These are phyloP conservation scores for Metschnikowia proteae DNA, from an alignment of 805 yeast species.

Conservation along the genomic window DNA sequence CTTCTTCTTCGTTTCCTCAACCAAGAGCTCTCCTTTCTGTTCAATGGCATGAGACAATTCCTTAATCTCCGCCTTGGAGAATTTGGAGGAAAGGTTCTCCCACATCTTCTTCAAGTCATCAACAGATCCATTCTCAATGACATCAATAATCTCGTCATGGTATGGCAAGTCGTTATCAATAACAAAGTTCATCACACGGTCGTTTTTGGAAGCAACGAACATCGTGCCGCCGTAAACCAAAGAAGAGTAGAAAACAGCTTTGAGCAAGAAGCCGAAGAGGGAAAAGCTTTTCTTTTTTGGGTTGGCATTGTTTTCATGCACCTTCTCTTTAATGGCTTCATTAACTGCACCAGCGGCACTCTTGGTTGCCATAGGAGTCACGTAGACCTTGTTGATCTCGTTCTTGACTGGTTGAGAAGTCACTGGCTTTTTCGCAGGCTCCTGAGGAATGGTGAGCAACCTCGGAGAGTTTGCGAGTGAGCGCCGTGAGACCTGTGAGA, in stretches of 20 bases:
- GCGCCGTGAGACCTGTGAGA: conserved; percentile 7
- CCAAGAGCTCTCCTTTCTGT: conserved; percentile 30
- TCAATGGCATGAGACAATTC: conserved; percentile 33
- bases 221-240: conserved; percentile 38
- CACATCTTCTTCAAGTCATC: conserved; percentile 28
- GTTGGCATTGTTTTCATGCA: conserved; percentile 15
- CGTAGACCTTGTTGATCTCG: conserved; percentile 6
- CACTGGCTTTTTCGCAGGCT: conserved; percentile 14
- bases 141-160: conserved; percentile 37
- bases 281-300: conserved; percentile 29
- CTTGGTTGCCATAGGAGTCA: conserved; percentile 3
- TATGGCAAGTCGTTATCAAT: conserved; percentile 42
- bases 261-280: conserved; percentile 29
- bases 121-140: conserved; percentile 33
- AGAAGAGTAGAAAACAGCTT: conserved; percentile 25
- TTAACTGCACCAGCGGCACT: conserved; percentile 7
- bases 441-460: conserved; percentile 10
- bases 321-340: conserved; percentile 16
- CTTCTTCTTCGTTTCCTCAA: conserved; percentile 36
- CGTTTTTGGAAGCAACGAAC: conserved; percentile 41
- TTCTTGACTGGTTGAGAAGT: conserved; percentile 17
- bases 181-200: conserved; percentile 42
- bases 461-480: conserved; percentile 12
- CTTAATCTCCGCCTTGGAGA: conserved; percentile 31
- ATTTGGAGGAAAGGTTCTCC: conserved; percentile 16